A percentile compares a stretch with the other conserved stretches of the same genome.
phyloP scores from a whole-genome alignment of 805 yeast genomes.

The Yarrowia alimentaria region DNA sequence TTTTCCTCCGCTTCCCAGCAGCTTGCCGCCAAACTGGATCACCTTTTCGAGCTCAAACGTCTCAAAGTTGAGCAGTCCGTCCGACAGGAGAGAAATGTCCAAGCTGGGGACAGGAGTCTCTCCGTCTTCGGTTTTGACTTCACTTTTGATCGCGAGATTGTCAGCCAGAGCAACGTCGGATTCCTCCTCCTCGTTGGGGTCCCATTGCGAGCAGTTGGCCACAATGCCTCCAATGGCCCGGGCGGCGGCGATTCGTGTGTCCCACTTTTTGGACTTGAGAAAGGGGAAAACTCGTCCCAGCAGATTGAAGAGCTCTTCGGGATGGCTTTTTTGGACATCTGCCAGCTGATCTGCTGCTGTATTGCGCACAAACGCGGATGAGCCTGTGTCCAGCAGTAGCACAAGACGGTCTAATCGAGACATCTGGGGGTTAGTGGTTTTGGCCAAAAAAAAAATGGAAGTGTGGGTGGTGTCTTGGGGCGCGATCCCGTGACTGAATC shows the following conservation, averaged over 20 bases:
- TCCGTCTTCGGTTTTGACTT: slow-evolving; percentile 19
- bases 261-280: slow-evolving; percentile 84
- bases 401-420: slow-evolving; percentile 58
- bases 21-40: slow-evolving; percentile 45
- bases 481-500: no score
- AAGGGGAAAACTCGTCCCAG: slow-evolving; percentile 90
- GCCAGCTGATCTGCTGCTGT: slow-evolving; percentile 97
- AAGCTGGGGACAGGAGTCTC: slow-evolving; percentile 25
- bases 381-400: slow-evolving; percentile 80
- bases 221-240: slow-evolving; percentile 93
- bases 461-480: no score
- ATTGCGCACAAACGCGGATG: slow-evolving; percentile 86
- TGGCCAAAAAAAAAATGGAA: no score
- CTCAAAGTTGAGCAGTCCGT: slow-evolving; percentile 38
- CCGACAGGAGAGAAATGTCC: slow-evolving; percentile 12
- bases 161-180: slow-evolving; percentile 27
- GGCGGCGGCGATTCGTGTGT: slow-evolving; percentile 92
- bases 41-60: slow-evolving; percentile 42
- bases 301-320: slow-evolving; percentile 82
- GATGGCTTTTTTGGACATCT: slow-evolving; percentile 89
- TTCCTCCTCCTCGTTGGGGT: slow-evolving; percentile 55
- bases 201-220: slow-evolving; percentile 74
- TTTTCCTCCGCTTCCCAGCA: slow-evolving; percentile 64
- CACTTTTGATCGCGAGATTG: slow-evolving; percentile 13
- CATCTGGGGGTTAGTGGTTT: slow-evolving; percentile 35